These are phyloP conservation scores for Luffa aegyptiaca DNA, from an alignment of 306 rosid species.

Conservation along the genomic window DNA sequence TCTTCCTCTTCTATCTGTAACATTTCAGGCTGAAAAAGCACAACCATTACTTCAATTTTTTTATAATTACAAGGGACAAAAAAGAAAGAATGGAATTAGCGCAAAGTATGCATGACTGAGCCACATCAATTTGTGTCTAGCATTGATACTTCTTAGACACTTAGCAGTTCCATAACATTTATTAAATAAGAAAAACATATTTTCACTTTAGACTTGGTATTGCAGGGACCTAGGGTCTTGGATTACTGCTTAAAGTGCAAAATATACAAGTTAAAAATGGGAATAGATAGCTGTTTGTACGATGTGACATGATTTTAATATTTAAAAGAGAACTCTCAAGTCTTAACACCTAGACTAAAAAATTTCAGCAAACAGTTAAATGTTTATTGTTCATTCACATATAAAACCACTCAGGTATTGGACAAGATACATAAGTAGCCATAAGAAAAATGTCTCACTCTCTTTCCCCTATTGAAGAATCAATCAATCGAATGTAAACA, in stretches of 20 bases:
- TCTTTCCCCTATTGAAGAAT: background rate
- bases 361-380: background rate
- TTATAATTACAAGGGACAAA: background rate
- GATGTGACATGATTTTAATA: background rate
- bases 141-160: background rate
- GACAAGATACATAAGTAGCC: constrained; percentile 1
- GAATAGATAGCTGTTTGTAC: background rate
- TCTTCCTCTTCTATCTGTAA: constrained; percentile 54
- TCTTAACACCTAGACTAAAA: background rate
- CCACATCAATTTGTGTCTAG: background rate
- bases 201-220: background rate
- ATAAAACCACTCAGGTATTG: background rate
- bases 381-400: background rate
- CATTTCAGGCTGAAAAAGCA: constrained; percentile 61
- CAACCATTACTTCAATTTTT: constrained; percentile 18
- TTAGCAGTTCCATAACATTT: background rate
- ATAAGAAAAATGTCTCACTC: background rate
- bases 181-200: background rate
- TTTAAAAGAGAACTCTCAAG: background rate
- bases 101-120: background rate
- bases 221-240: background rate
- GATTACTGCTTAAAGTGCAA: background rate
- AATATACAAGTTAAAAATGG: background rate
- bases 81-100: background rate
- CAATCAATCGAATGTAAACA: constrained; percentile 11